Conservation (phyloP, 2,329 filamentous ascomycete genomes). For the Fusarium sp. region DNA sequence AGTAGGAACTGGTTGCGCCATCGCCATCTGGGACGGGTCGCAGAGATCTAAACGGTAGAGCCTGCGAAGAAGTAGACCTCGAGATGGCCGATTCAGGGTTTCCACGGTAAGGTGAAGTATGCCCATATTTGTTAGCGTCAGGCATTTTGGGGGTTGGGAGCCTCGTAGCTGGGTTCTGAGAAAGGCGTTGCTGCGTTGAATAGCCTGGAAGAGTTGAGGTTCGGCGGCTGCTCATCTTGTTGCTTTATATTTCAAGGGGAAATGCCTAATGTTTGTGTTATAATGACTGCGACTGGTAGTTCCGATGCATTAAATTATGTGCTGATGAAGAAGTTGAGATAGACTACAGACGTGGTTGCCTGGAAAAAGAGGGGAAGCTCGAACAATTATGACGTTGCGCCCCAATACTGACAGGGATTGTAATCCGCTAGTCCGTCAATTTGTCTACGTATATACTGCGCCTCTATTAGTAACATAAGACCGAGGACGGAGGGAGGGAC, state of each 20-base stretch:
- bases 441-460: fast-evolving
- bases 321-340: not conserved
- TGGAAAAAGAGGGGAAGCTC: not conserved
- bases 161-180: not conserved
- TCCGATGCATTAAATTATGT: too few species aligned
- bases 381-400: not conserved
- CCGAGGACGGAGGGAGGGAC: too few species aligned
- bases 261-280: fast-evolving
- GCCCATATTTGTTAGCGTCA: fast-evolving
- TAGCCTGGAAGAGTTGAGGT: not conserved
- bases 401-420: not conserved
- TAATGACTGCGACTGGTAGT: too few species aligned
- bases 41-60: fast-evolving
- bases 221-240: not conserved
- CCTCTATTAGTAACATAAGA: not conserved
- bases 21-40: not conserved
- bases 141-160: not conserved
- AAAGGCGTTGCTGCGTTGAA: not conserved
- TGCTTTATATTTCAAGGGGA: fast-evolving
- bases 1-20: not conserved
- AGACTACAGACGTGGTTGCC: not conserved
- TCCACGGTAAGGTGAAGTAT: too few species aligned
- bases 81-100: too few species aligned
- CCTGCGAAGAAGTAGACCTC: not conserved
- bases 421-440: not conserved